Base-by-base conservation (phyloP, 805 yeast genomes). In the Cyberlindnera saturnus region DNA sequence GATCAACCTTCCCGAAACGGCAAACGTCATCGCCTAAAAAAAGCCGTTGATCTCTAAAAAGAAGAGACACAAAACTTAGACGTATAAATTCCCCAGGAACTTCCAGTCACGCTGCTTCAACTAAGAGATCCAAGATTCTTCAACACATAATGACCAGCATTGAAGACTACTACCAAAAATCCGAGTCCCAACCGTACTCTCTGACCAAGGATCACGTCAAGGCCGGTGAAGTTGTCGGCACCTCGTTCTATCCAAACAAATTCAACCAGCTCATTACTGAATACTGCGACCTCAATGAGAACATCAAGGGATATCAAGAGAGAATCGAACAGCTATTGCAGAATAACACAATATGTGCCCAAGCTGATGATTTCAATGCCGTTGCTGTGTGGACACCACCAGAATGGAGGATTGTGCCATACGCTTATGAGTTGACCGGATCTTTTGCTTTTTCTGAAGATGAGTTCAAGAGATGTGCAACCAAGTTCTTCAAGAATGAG, bases 321-420 rank as follows among this genome's bases (percentile, higher is more conserved):
- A 47, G 55, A 39, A 38, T 49, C 29, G 29, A 40, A n/a, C 55
- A 51, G 32, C 38, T 55, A 4, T 8, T 43, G 11, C 42, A 28
- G 16, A 36, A 44, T 29, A 44, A 45, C 15, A 47, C 57, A 3
- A 31, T 43, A 2, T 46, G 50, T 10, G 36, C 45, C 3, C 41
- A 49, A 15, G 18, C 42, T n/a, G 50, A 46, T 20, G 50, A 44
- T n/a, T 43, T 32, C 13, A 26, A 41, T 15, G 46, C 57, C 5
- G 32, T 55, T 18, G 49, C 49, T 1, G 49, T 53, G 6, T 53
- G 57, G 57, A 49, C 50, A 36, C 55, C 56, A 17, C 57, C 59
- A 15, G 51, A 48, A 18, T 45, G 32, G 15, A 44, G 44, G 13
- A 41, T 40, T 29, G 41, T 44, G 17, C 49, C 44, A 15, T 48